Conservation (phyloP, 352 stramenopile genomes). For the Peronospora farinosa region DNA sequence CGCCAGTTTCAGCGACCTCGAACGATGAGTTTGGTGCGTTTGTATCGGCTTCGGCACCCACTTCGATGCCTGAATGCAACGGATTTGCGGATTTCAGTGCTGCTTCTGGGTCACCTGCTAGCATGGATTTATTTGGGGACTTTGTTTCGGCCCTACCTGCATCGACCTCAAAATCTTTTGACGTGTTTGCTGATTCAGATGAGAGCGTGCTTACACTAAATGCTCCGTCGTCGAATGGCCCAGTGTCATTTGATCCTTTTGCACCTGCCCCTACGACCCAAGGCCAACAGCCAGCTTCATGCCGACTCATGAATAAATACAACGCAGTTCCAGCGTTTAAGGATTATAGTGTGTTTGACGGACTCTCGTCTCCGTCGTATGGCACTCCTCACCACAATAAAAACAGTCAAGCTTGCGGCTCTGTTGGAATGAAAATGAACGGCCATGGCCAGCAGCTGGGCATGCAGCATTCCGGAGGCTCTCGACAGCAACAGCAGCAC, state of each 20-base stretch:
- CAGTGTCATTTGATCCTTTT: constrained; percentile 33
- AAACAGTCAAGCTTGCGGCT: constrained; percentile 20
- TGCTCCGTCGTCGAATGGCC: constrained; percentile 8
- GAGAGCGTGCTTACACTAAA: constrained; percentile 12
- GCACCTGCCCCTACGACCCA: constrained; percentile 15
- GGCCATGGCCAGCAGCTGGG: constrained; percentile 17
- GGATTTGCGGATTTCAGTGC: constrained; percentile 43
- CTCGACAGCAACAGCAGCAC: constrained; percentile 26
- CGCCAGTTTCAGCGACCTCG: constrained; percentile 18
- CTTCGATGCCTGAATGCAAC: constrained; percentile 6
- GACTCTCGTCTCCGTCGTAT: constrained; percentile 31
- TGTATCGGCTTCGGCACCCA: constrained; percentile 14
- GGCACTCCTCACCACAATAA: constrained; percentile 22
- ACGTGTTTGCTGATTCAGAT: constrained; percentile 25
- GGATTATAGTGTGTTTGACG: constrained; percentile 66
- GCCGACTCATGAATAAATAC: constrained; percentile 22
- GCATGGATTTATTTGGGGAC: constrained; percentile 24
- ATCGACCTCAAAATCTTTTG: constrained; percentile 25
- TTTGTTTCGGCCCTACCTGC: constrained; percentile 28
- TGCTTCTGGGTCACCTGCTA: constrained; percentile 7
- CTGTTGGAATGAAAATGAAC: constrained; percentile 27
- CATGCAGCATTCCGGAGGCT: constrained; percentile 24
- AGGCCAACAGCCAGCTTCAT: constrained; percentile 13
- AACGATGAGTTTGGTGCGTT: constrained; percentile 47
- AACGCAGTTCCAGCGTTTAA: constrained; percentile 21